A percentile compares a stretch with the other conserved stretches of the same genome.
Conservation (phyloP, 2,329 filamentous ascomycete genomes). For the Bipolaris gigantea region DNA sequence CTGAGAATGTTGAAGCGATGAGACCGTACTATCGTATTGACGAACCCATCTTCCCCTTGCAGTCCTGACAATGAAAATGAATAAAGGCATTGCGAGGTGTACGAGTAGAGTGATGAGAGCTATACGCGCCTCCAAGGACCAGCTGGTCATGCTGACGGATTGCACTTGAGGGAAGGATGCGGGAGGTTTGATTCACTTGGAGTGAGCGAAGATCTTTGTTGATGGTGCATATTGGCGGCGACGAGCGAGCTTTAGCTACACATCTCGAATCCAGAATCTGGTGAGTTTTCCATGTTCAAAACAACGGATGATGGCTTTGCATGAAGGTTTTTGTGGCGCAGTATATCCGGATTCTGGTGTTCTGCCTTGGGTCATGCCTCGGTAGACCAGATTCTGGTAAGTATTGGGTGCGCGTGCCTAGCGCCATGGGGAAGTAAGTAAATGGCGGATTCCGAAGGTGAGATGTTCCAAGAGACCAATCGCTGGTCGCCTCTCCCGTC, state of each 20-base stretch:
- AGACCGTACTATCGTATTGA: background rate
- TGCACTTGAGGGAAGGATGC: background rate
- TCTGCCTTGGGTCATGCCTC: background rate
- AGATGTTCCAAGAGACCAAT: background rate
- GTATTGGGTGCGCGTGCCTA: no score
- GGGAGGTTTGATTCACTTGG: background rate
- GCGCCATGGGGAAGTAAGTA: background rate
- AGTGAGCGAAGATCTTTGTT: background rate
- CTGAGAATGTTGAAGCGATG: no score
- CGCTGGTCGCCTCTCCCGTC: no score
- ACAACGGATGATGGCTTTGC: no score
- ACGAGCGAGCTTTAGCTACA: background rate
- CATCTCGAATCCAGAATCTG: conserved; percentile 1
- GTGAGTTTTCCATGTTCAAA: no score
- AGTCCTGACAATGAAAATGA: background rate
- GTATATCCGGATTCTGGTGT: background rate
- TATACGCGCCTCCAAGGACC: conserved; percentile 6
- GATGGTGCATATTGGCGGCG: background rate
- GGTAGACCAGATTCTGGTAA: background rate
- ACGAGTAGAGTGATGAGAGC: conserved; percentile 1
- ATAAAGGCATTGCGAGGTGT: background rate
- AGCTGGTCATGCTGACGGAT: background rate
- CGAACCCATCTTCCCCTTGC: background rate
- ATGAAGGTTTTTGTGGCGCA: no score
- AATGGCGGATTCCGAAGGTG: background rate